A percentile compares a stretch with the other conserved stretches of the same genome.
These are phyloP conservation scores for Mortierella sp. DNA, from an alignment of 371 early-diverging fungal species.

Conservation along the genomic window DNA sequence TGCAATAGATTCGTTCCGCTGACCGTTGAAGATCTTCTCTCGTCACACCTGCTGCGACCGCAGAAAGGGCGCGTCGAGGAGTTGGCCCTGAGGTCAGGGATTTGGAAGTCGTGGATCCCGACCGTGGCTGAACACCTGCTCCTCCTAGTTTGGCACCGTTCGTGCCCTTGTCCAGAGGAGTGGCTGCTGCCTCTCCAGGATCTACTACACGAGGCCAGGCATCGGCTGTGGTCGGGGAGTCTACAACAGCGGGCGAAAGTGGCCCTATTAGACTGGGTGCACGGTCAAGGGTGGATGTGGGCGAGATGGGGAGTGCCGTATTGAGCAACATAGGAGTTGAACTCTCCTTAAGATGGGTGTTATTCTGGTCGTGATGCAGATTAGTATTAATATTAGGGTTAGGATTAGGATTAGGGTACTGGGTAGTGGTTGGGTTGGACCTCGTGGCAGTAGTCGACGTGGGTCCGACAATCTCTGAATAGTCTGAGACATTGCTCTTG, in stretches of 20 bases:
- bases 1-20: slow-evolving; percentile 64
- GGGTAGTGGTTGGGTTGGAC: not conserved
- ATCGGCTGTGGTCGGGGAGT: not conserved
- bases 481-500: not conserved
- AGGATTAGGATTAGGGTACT: not conserved
- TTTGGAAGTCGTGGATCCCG: not conserved
- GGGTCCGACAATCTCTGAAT: too few relatives aligned
- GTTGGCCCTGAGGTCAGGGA: not conserved
- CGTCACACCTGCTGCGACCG: slow-evolving; percentile 46
- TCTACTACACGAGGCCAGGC: not conserved
- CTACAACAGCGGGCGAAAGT: not conserved
- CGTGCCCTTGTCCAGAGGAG: too few relatives aligned
- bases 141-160: too few relatives aligned
- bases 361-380: not conserved
- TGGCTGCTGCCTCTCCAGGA: not conserved
- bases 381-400: not conserved
- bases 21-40: slow-evolving; percentile 67
- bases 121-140: not conserved
- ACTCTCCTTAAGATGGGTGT: slow-evolving; percentile 1
- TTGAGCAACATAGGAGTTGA: not conserved
- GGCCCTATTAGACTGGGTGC: not conserved
- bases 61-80: slow-evolving; percentile 10
- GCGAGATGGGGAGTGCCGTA: not conserved
- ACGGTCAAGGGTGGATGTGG: not conserved
- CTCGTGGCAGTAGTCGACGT: not conserved